These are phyloP conservation scores for Penicillium sp. DNA, from an alignment of 2,329 filamentous ascomycete species.

Conservation along the genomic window DNA sequence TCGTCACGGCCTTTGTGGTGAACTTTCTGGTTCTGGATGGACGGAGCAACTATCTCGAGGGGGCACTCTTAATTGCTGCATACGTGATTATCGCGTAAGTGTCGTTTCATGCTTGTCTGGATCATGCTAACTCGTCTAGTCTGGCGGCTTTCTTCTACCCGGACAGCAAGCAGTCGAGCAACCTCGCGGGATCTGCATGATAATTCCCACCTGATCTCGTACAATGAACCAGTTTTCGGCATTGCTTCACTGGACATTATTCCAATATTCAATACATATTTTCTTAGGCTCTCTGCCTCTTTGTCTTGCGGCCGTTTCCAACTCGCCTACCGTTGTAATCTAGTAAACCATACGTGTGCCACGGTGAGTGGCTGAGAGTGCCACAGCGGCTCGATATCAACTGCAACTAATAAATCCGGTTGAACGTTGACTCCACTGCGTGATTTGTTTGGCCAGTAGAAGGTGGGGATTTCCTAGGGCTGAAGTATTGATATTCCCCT, in stretches of 20 bases:
- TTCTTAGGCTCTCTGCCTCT: too few relatives aligned
- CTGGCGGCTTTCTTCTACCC: conserved; percentile 45
- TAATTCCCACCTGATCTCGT: neutral
- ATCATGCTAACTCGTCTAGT: conserved; percentile 12
- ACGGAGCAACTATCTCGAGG: conserved; percentile 76
- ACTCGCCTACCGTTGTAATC: conserved; percentile 1
- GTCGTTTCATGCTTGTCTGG: neutral
- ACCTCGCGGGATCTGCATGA: conserved; percentile 19
- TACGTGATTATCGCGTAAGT: conserved; percentile 69
- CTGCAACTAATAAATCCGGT: neutral
- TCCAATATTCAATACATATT: too few relatives aligned
- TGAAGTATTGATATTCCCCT: too few relatives aligned
- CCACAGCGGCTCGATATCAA: conserved; percentile 16
- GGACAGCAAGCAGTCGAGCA: conserved; percentile 24
- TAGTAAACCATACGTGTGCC: conserved; percentile 25
- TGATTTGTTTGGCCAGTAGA: too few relatives aligned
- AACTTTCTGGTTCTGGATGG: conserved; percentile 83
- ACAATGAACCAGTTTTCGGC: neutral
- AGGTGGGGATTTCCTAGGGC: too few relatives aligned
- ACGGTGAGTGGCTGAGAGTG: conserved; percentile 21
- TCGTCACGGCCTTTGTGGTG: conserved; percentile 75
- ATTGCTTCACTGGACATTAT: too few relatives aligned
- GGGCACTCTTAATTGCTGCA: conserved; percentile 66
- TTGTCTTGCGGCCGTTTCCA: too few relatives aligned
- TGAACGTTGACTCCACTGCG: neutral